These are phyloP conservation scores for Acidomyces sp. DNA, from an alignment of 495 filamentous ascomycete species.

Conservation along the genomic window DNA sequence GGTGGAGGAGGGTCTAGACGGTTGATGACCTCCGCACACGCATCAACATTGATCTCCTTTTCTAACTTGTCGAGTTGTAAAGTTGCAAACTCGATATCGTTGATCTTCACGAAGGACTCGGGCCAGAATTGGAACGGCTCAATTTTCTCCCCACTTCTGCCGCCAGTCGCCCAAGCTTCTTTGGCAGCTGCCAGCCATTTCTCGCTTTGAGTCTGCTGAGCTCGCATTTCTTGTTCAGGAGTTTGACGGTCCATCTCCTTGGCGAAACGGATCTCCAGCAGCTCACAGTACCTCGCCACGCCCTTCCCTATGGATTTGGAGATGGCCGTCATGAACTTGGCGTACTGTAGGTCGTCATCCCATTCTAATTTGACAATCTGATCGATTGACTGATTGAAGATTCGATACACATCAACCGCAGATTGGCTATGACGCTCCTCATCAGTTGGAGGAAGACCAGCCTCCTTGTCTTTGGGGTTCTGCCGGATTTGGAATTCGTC, in stretches of 20 bases:
- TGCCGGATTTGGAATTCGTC: conserved; percentile 66
- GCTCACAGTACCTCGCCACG: conserved; percentile 80
- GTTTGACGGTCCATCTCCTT: conserved; percentile 87
- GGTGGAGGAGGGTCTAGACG: conserved; percentile 46
- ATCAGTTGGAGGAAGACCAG: conserved; percentile 50
- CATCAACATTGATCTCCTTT: conserved; percentile 82
- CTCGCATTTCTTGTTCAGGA: conserved; percentile 70
- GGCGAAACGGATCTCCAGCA: conserved; percentile 72
- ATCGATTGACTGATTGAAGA: conserved; percentile 81
- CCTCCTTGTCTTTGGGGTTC: conserved; percentile 27
- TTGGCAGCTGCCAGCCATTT: conserved; percentile 78
- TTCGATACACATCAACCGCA: conserved; percentile 83
- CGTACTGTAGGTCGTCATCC: conserved; percentile 86
- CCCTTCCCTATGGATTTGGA: conserved; percentile 75
- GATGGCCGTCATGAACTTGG: conserved; percentile 93
- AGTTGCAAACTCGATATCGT: conserved; percentile 91
- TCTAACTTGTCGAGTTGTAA: conserved; percentile 83
- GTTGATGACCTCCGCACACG: conserved; percentile 69
- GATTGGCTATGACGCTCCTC: conserved; percentile 85
- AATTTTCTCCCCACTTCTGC: conserved; percentile 54
- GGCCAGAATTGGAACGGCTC: conserved; percentile 97
- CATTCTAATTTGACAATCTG: conserved; percentile 76
- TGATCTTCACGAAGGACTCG: conserved; percentile 94
- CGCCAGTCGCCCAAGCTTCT: conserved; percentile 37
- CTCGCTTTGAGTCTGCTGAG: conserved; percentile 72